Base-by-base conservation (phyloP, 106 monocot species). In the Allium sativum region DNA sequence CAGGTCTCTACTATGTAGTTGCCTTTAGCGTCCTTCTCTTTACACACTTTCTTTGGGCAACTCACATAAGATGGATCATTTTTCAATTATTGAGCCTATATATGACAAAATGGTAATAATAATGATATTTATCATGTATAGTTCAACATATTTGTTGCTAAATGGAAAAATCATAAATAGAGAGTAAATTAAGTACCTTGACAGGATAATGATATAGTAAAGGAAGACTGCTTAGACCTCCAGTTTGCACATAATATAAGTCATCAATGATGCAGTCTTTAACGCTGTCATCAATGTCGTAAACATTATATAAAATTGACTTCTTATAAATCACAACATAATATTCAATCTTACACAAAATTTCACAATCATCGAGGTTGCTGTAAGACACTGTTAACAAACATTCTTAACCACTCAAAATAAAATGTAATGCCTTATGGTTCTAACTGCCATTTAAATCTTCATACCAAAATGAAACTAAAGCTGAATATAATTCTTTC, bases 141-240 rank as follows among this genome's bases (percentile, higher is more conserved):
- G 21, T 31, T 31, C 40, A 40, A 7, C 11, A 8, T 12, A 21
- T 56, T 56, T 40, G 40, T 9, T 21, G 21, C 22, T 56, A 21
- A 4, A 2, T 40, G 53, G 14, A 15, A 15, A 14, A 55, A 17
- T 7, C 11, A 12, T 12, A 12, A 56, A 56, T n/a, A 22, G 56
- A 56, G 16, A 15, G 7, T 15, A 14, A 15, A 7, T 3, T 46
- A 17, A 3, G 58, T 12, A 89, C 89, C 89, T 85, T 85, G 66
- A 85, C 90, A 68, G 90, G 90, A 61, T 90, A 90, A 60, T 90
- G 81, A 74, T 85, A 90, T 13, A 89, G 79, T 69, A 90, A 82
- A 55, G 85, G 85, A n/a, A 90, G 72, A 4, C 50, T 55, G 51
- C 77, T 82, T 11, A 79, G 18, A 53, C 85, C 90, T 40, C 90